These are phyloP conservation scores for Abelmoschus esculentus DNA, from an alignment of 345 rosid genomes.

Conservation along the genomic window DNA sequence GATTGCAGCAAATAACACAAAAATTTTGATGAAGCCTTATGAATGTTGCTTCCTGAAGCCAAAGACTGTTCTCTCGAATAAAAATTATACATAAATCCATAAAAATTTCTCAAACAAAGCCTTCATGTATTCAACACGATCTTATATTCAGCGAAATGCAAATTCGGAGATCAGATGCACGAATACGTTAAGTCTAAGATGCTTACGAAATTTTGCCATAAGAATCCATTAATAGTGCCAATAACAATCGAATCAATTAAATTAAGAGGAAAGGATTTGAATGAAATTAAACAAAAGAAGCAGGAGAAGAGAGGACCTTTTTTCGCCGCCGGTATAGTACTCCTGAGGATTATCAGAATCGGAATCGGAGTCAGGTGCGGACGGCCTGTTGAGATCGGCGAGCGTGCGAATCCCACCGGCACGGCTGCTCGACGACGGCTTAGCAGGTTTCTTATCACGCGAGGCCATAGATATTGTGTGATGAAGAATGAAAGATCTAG, in stretches of 20 bases:
- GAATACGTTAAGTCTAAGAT: not conserved
- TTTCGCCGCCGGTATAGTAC: slow-evolving; percentile 94
- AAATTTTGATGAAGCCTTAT: not conserved
- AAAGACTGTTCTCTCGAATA: not conserved
- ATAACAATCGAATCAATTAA: not conserved
- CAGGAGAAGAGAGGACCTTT: slow-evolving; percentile 44
- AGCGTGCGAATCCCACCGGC: slow-evolving; percentile 70
- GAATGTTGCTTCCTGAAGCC: not conserved
- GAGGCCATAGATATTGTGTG: slow-evolving; percentile 46
- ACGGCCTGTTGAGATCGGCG: slow-evolving; percentile 69
- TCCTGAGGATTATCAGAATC: slow-evolving; percentile 80
- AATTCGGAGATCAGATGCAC: not conserved
- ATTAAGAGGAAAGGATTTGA: not conserved
- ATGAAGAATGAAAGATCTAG: not conserved
- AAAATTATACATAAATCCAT: not conserved
- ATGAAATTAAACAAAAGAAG: not conserved
- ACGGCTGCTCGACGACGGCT: slow-evolving; percentile 46
- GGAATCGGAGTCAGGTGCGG: slow-evolving; percentile 72
- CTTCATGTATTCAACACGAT: not conserved
- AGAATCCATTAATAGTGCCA: not conserved
- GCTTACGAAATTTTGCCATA: not conserved
- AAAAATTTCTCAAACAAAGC: not conserved
- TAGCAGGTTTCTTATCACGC: slow-evolving; percentile 65
- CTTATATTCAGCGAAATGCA: not conserved
- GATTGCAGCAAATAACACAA: not conserved